Conservation (phyloP, 164 flowering plant species). For the Aristolochia contorta region DNA sequence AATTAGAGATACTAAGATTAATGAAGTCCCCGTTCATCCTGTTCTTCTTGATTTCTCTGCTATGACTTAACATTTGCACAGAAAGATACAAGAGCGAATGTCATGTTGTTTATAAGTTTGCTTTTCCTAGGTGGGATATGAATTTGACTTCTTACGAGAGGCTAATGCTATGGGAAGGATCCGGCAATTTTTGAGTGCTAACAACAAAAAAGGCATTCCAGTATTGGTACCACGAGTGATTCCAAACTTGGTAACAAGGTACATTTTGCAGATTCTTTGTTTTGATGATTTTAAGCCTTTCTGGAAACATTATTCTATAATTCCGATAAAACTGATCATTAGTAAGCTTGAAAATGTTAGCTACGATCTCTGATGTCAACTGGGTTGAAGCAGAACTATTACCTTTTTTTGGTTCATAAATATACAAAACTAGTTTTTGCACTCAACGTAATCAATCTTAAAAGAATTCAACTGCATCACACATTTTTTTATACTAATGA, state of each 20-base stretch:
- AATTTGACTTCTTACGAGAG: constrained; percentile 87
- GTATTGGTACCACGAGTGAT: constrained; percentile 72
- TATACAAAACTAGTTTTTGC: too few relatives aligned
- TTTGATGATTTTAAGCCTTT: neutral
- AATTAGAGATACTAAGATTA: too few relatives aligned
- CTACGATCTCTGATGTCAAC: neutral
- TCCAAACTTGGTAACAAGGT: constrained; percentile 60
- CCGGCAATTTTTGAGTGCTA: constrained; percentile 38
- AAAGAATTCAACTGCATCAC: too few relatives aligned
- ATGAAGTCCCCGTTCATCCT: too few relatives aligned
- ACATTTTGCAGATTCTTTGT: constrained; percentile 5
- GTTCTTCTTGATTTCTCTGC: too few relatives aligned
- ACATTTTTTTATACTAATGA: too few relatives aligned
- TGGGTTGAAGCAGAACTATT: neutral
- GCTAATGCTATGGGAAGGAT: constrained; percentile 85
- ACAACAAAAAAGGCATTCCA: constrained; percentile 66
- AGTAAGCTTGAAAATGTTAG: too few relatives aligned
- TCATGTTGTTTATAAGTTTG: neutral
- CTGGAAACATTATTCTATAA: neutral
- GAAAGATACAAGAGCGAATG: too few relatives aligned
- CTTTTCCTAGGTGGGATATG: constrained; percentile 65
- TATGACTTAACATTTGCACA: too few relatives aligned
- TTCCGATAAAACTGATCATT: too few relatives aligned
- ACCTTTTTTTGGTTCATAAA: neutral
- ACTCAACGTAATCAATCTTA: too few relatives aligned